Evolutionary conservation across 371 early-diverging fungal species (phyloP).

Genomic region (Apophysomyces ossiformis): DNA sequence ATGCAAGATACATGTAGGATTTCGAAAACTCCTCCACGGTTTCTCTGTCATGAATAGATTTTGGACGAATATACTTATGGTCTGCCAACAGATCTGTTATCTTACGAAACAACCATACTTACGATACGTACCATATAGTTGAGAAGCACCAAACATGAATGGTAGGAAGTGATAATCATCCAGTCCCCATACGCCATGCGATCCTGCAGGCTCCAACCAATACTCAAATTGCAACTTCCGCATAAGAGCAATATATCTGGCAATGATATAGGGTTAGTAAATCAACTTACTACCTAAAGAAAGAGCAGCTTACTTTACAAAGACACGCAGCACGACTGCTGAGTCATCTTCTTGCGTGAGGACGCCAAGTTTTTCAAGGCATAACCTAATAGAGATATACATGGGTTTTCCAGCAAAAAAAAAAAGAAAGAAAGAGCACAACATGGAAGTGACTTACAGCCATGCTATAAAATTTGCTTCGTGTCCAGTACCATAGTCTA

Average conservation of each 20-base stretch:
- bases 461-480: constrained; percentile 97
- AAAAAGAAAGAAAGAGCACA: not conserved
- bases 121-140: constrained; percentile 67
- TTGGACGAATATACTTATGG: constrained; percentile 85
- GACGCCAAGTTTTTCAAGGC: constrained; percentile 77
- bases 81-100: constrained; percentile 28
- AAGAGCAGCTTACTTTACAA: constrained; percentile 61
- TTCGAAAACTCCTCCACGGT: constrained; percentile 82
- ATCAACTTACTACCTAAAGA: constrained; percentile 7
- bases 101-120: not conserved
- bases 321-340: constrained; percentile 81
- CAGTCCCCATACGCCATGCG: constrained; percentile 99
- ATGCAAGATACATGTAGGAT: constrained; percentile 93
- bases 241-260: constrained; percentile 87
- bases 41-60: constrained; percentile 84
- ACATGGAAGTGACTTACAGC: constrained; percentile 58
- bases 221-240: constrained; percentile 90
- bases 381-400: constrained; percentile 54
- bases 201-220: constrained; percentile 99
- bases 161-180: constrained; percentile 99
- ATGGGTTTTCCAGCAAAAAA: not conserved
- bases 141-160: constrained; percentile 93
- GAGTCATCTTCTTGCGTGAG: constrained; percentile 67
- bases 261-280: not conserved
- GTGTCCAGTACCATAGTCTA: constrained; percentile 99